These are phyloP conservation scores for Amylostereum chailletii DNA, from an alignment of 1,284 basidiomycete species.

Conservation along the genomic window DNA sequence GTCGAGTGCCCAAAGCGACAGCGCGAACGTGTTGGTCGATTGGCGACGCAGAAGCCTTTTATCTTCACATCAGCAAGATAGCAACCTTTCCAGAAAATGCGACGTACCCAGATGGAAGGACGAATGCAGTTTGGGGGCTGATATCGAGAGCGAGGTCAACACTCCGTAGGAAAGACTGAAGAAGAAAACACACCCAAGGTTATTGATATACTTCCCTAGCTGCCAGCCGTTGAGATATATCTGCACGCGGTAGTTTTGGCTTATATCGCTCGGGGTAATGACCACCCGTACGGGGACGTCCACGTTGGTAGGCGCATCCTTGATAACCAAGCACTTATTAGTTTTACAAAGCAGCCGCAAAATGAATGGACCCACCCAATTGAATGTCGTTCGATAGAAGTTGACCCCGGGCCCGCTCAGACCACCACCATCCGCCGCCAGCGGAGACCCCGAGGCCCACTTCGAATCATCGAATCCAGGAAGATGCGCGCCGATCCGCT, in stretches of 20 bases:
- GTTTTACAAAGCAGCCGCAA: not conserved
- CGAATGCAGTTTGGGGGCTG: conserved; percentile 38
- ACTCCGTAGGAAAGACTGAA: not conserved
- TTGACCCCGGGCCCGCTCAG: conserved; percentile 36
- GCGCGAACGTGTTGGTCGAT: conserved; percentile 33
- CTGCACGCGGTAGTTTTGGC: conserved; percentile 39
- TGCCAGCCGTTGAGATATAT: conserved; percentile 49
- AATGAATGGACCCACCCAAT: conserved; percentile 21
- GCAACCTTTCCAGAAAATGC: not conserved
- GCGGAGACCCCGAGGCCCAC: conserved; percentile 30
- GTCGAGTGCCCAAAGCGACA: conserved; percentile 41
- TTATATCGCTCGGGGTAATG: conserved; percentile 31
- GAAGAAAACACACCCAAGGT: conserved; percentile 29
- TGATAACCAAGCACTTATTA: conserved; percentile 4
- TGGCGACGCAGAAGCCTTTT: conserved; percentile 30
- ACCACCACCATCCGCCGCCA: conserved; percentile 16
- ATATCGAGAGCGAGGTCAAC: not conserved
- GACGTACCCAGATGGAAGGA: conserved; percentile 34
- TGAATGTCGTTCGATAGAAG: conserved; percentile 44
- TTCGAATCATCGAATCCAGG: conserved; percentile 35
- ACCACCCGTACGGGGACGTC: conserved; percentile 37
- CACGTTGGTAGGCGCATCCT: conserved; percentile 27
- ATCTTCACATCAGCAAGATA: not conserved
- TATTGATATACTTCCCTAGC: conserved; percentile 41
- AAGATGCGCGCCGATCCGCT: conserved; percentile 44